Evolutionary conservation across 2,329 filamentous ascomycete species (phyloP).

Genomic region (Diplodia scrobiculata): DNA sequence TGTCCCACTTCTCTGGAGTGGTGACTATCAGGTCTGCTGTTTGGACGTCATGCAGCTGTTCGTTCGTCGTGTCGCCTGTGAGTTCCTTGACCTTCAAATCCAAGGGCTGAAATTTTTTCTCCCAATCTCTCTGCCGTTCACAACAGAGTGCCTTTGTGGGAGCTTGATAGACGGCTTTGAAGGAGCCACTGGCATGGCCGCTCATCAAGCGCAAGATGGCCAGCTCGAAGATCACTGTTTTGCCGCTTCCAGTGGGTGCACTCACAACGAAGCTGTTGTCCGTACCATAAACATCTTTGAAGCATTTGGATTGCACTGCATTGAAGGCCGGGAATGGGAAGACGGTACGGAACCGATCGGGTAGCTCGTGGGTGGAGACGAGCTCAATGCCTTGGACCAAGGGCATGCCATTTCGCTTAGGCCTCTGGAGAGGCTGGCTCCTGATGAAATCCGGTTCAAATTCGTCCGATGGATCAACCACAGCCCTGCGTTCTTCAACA

Average conservation of each 20-base stretch:
- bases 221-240: conserved; percentile 78
- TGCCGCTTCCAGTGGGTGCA: conserved; percentile 82
- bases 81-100: conserved; percentile 72
- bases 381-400: conserved; percentile 63
- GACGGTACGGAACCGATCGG: conserved; percentile 68
- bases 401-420: conserved; percentile 37
- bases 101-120: conserved; percentile 68
- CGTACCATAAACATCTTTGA: conserved; percentile 64
- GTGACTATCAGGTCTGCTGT: conserved; percentile 80
- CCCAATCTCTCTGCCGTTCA: conserved; percentile 76
- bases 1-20: conserved; percentile 91
- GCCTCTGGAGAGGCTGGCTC: conserved; percentile 27
- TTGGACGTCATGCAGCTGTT: conserved; percentile 68
- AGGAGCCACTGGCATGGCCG: conserved; percentile 59
- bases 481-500: not conserved
- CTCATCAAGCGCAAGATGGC: conserved; percentile 73
- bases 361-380: conserved; percentile 61
- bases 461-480: no score
- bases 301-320: conserved; percentile 79
- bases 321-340: conserved; percentile 79
- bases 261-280: conserved; percentile 78
- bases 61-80: conserved; percentile 75
- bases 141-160: conserved; percentile 82
- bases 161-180: conserved; percentile 83
- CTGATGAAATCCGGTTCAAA: conserved; percentile 13